Percentiles rank a stretch among this genome's conserved stretches.
phyloP scores from a whole-genome alignment of 306 rosid species.

The Rubus parviflorus region DNA sequence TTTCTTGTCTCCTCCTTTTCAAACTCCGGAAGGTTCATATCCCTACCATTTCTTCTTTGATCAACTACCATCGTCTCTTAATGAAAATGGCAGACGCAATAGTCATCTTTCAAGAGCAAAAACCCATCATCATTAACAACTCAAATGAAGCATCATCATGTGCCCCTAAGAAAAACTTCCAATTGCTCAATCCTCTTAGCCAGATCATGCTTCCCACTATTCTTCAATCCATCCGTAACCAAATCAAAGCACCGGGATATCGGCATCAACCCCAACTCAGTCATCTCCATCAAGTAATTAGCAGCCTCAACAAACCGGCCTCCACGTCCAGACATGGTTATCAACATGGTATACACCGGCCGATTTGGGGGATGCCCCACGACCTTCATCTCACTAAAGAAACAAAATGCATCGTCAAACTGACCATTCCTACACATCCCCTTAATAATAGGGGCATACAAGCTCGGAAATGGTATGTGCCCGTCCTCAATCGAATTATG shows the following conservation, averaged over 20 bases:
- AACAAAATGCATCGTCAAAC: conserved; percentile 89
- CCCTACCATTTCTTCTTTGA: neutral
- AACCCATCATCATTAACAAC: neutral
- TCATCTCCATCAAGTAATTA: conserved; percentile 77
- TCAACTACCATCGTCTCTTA: neutral
- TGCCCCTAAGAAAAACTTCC: conserved; percentile 60
- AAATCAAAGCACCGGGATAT: conserved; percentile 76
- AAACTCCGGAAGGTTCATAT: neutral
- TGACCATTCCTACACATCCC: conserved; percentile 75
- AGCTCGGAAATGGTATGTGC: conserved; percentile 66
- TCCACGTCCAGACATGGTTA: conserved; percentile 85
- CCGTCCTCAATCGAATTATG: conserved; percentile 69
- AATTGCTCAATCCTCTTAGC: conserved; percentile 74
- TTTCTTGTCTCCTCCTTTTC: neutral
- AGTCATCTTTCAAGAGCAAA: neutral
- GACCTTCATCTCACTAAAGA: conserved; percentile 81
- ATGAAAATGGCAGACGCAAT: neutral
- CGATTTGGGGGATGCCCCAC: conserved; percentile 92
- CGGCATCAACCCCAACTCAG: conserved; percentile 73
- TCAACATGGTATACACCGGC: conserved; percentile 85
- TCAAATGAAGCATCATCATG: conserved; percentile 25
- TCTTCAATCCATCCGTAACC: conserved; percentile 92
- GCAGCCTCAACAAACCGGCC: conserved; percentile 84
- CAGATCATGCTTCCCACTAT: conserved; percentile 81
- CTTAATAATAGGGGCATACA: conserved; percentile 78